Base-by-base conservation (phyloP, 1,139 yeast genomes). In the Sugiyamaella novakii region DNA sequence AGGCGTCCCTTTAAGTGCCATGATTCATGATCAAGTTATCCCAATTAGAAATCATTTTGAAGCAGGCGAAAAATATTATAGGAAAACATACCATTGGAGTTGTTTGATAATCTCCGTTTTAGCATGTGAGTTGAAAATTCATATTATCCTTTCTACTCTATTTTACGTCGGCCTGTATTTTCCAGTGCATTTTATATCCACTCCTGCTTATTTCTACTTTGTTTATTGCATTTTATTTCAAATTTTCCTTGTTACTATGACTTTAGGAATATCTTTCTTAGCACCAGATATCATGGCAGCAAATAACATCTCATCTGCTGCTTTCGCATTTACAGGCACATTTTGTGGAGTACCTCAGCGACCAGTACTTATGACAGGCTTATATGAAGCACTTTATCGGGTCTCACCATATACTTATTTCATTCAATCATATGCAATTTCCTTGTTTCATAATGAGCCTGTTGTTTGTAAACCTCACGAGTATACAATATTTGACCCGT, bases 341-440 rank as follows among this genome's bases (percentile, higher is more conserved):
- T 80, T 80, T 75, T 78, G 83, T 68, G 85, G 85, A 71, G 79
- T 79, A 34, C 63, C 80, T 58, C 79, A 76, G 51, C 75, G 79
- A 33, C 64, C 60, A 30, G 61, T 67, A 15, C 70, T 63, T 37
- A 73, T 79, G 73, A 81, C 84, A 14, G 76, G 79, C 6, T 79
- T 80, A 68, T 80, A 83, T 83, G 68, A 69, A 35, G 78, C 78
- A 61, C 76, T 80, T 81, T 79, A 77, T 68, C 69, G 77, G 51
- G 70, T 72, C 18, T 76, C 80, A 24, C 83, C 84, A 14, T 72
- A 77, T 57, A 79, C 83, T 2, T 80, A 79, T 60, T 77, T 79
- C 64, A 70, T 79, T 34, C 74, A 74, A 47, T 69, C 76, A 8
- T 63, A 76, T 52, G 68, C 78, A 59, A 67, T 74, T 7, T 68